Base-by-base conservation (phyloP, 345 rosid species). In the Lumnitzera racemosa region DNA sequence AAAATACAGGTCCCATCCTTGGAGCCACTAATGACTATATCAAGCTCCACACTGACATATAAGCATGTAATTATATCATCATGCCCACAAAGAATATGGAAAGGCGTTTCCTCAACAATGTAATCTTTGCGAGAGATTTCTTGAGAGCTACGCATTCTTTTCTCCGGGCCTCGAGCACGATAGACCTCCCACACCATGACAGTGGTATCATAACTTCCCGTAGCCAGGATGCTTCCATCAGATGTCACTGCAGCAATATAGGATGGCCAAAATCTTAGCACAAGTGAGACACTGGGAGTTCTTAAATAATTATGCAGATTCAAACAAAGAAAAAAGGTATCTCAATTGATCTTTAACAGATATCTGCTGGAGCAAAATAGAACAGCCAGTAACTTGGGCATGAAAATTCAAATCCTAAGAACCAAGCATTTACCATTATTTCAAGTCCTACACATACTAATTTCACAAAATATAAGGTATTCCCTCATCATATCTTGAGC, bases 181-280 rank as follows among this genome's bases (percentile, higher is more conserved):
- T 75, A 67, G 67, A 87, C 76, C 65, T 89, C 89, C 96, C 96
- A 91, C 51, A 91, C 91, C 98, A 91, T 91, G 64, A 91, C 95
- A 15, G 98, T 89, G 25, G 96, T 91, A 67, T 91, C 98, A 31
- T 82, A 83, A 81, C 98, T 91, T 79, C 98, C 98, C 65, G 96
- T 91, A 51, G 91, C 98, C 68, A 91, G 85, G 67, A 89, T 67
- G 64, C 81, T 76, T 55, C 95, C 89, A 75, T 91, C 98, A 71
- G 86, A 80, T 56, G 94, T 75, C 73, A 85, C 96, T 89, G 89
- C 77, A 83, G 67, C 55, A 76, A 55, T 46, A 70, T 65, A n/a
- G 46, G 55, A 49, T 9, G 7, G 43, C 43, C 43, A 36, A 9
- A 4, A 4, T 36, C 43, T 36, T 36, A 36, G 43, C 43, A 36